Percentiles rank a stretch among this genome's conserved stretches.
Evolutionary conservation across 352 stramenopile genomes (phyloP).

Genomic region (Detonula confervacea): DNA sequence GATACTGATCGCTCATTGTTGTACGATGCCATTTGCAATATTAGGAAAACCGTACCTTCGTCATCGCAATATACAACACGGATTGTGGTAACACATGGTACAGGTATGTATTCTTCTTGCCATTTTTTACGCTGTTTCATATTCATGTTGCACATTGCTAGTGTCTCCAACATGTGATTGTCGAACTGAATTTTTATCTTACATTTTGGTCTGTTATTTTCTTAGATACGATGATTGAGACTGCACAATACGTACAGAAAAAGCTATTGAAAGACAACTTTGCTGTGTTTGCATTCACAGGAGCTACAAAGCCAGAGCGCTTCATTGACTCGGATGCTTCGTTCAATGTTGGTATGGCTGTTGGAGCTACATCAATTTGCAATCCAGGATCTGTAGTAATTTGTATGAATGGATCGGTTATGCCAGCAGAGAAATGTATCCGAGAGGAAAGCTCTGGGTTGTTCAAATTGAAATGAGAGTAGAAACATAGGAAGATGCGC

Average conservation of each 20-base stretch:
- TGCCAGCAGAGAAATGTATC: slow-evolving; percentile 36
- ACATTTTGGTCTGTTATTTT: too few relatives aligned
- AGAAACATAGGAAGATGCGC: too few relatives aligned
- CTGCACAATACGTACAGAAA: slow-evolving; percentile 43
- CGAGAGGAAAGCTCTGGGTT: slow-evolving; percentile 25
- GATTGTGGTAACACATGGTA: slow-evolving; percentile 66
- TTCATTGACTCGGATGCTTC: slow-evolving; percentile 66
- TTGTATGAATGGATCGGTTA: slow-evolving; percentile 64
- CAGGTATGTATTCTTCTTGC: too few relatives aligned
- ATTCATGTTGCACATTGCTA: too few relatives aligned
- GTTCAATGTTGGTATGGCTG: slow-evolving; percentile 61
- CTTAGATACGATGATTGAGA: slow-evolving; percentile 67
- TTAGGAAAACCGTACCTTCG: neutral
- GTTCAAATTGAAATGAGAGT: slow-evolving; percentile 9
- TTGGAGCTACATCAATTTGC: slow-evolving; percentile 41
- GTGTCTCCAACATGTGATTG: too few relatives aligned
- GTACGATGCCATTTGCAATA: slow-evolving; percentile 14
- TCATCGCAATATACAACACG: slow-evolving; percentile 2
- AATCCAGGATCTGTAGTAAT: slow-evolving; percentile 41
- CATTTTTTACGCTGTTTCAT: too few relatives aligned
- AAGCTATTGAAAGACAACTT: neutral
- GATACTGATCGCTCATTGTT: slow-evolving; percentile 39
- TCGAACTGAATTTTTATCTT: too few relatives aligned
- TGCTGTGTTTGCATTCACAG: slow-evolving; percentile 54
- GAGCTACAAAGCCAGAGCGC: slow-evolving; percentile 64